These are phyloP conservation scores for Westerdykella ornata DNA, from an alignment of 2,329 filamentous ascomycete species.

Conservation along the genomic window DNA sequence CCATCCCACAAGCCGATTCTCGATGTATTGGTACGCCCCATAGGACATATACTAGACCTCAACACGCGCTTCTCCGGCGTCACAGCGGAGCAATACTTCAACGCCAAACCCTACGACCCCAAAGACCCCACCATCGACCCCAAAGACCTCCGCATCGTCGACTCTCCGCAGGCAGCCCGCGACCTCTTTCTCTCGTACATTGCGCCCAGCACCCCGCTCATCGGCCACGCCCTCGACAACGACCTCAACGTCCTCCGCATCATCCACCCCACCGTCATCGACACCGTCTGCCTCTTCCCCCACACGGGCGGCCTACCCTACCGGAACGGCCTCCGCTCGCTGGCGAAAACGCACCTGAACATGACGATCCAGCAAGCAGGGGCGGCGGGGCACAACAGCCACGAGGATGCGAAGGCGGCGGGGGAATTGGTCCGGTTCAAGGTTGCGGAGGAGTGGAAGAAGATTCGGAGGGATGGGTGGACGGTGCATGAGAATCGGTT, in stretches of 20 bases:
- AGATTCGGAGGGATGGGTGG: constrained; percentile 63
- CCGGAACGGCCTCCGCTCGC: constrained; percentile 67
- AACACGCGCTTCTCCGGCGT: constrained; percentile 92
- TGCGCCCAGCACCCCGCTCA: constrained; percentile 69
- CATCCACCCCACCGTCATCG: constrained; percentile 76
- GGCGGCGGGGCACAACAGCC: constrained; percentile 73
- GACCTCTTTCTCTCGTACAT: constrained; percentile 70
- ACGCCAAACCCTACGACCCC: constrained; percentile 46
- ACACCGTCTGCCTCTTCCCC: constrained; percentile 79
- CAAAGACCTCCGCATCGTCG: constrained; percentile 59
- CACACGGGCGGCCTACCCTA: constrained; percentile 70
- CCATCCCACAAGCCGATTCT: constrained; percentile 67
- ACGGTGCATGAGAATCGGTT: constrained; percentile 29
- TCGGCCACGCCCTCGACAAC: constrained; percentile 93
- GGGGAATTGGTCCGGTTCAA: constrained; percentile 75
- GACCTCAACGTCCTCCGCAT: constrained; percentile 82
- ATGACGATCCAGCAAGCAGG: constrained; percentile 71
- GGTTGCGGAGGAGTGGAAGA: constrained; percentile 63
- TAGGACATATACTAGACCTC: constrained; percentile 79
- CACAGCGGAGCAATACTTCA: constrained; percentile 65
- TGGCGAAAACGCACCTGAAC: constrained; percentile 64
- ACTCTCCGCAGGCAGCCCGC: constrained; percentile 67
- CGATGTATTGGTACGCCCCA: constrained; percentile 76
- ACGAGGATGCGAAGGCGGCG: constrained; percentile 82
- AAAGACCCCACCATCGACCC: constrained; percentile 18